Conservation (phyloP, 345 rosid species). For the Corchorus capsularis region DNA sequence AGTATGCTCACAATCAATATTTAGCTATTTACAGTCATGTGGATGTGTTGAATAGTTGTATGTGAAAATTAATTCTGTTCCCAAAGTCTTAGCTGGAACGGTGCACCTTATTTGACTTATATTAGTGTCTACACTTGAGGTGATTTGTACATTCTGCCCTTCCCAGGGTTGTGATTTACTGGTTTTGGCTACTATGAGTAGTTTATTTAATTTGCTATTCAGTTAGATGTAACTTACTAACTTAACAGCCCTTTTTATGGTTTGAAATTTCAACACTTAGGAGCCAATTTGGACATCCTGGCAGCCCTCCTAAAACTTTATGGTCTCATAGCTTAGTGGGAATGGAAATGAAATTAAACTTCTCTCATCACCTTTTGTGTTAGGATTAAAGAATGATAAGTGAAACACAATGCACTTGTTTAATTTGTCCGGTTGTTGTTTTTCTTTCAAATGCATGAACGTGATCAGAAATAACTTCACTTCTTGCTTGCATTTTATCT, state of each 20-base stretch:
- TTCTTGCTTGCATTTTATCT: background rate
- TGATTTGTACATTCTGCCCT: background rate
- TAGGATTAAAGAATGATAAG: background rate
- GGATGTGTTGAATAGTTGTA: background rate
- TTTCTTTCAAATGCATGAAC: background rate
- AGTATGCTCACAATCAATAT: background rate
- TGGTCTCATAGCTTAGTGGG: constrained; percentile 9
- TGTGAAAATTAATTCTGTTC: constrained; percentile 1
- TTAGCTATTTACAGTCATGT: background rate
- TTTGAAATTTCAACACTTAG: background rate
- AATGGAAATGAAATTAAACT: constrained; percentile 5
- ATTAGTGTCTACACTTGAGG: background rate
- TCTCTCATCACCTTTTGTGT: background rate
- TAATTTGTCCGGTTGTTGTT: background rate
- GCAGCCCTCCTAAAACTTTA: background rate
- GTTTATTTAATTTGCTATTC: background rate
- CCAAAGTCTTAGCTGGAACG: background rate
- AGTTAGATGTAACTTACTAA: background rate
- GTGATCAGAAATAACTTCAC: background rate
- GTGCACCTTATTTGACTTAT: background rate
- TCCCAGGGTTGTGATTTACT: background rate
- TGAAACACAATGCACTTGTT: background rate
- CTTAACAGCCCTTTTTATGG: background rate
- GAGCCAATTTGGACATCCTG: background rate
- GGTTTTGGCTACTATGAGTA: background rate